These are phyloP conservation scores for Tagetes erecta DNA, from an alignment of 129 eudicot genomes.

Conservation along the genomic window DNA sequence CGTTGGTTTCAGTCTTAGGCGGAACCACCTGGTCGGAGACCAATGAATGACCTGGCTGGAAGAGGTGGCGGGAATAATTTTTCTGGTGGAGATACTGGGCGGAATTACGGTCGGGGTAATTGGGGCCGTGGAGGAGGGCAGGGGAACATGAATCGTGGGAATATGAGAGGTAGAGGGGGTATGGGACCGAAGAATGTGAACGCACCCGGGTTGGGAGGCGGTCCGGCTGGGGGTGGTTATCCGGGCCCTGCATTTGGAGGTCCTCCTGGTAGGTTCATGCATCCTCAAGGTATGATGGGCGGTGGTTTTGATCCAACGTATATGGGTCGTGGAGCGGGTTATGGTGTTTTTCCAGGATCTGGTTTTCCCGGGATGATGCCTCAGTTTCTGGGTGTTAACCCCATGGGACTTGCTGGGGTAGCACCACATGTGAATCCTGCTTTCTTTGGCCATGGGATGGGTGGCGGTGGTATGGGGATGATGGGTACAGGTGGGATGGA, in stretches of 20 bases:
- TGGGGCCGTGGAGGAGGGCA: constrained; percentile 70
- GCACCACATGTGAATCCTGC: constrained; percentile 98
- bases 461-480: constrained; percentile 76
- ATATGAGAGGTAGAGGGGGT: constrained; percentile 70
- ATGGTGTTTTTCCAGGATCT: constrained; percentile 85
- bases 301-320: constrained; percentile 81
- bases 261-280: constrained; percentile 88
- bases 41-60: constrained; percentile 66
- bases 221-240: constrained; percentile 54
- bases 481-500: constrained; percentile 77
- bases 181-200: constrained; percentile 68
- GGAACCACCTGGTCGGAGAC: constrained; percentile 66
- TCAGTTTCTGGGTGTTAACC: constrained; percentile 71
- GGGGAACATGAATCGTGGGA: constrained; percentile 51
- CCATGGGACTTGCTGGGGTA: constrained; percentile 92
- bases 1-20: constrained; percentile 59
- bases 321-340: constrained; percentile 91
- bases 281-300: constrained; percentile 93
- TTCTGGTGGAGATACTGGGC: constrained; percentile 71
- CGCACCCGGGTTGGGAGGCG: constrained; percentile 58
- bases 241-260: constrained; percentile 64
- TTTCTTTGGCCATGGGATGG: constrained; percentile 84
- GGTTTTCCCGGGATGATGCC: constrained; percentile 89
- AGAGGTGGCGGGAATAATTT: constrained; percentile 71
- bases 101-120: constrained; percentile 75